Evolutionary conservation across 352 stramenopile genomes (phyloP).

Genomic region (Thalassiosira ordinaria): DNA sequence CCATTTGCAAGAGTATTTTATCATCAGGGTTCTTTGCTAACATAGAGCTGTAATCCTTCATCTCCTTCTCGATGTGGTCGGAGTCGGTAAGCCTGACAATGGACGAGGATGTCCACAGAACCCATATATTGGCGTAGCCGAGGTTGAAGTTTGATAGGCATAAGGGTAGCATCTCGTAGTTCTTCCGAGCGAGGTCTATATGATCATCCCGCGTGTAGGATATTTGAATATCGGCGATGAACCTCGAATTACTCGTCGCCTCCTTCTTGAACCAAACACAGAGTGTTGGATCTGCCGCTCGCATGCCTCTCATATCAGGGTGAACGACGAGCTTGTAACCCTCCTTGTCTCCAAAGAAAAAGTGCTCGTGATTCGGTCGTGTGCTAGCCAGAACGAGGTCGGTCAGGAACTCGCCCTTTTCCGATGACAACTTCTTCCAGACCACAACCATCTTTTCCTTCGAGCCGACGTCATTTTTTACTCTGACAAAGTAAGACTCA

Average conservation of each 20-base stretch:
- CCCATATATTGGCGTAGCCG: slow-evolving; percentile 55
- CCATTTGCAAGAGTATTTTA: slow-evolving; percentile 50
- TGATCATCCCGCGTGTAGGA: slow-evolving; percentile 54
- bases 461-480: slow-evolving; percentile 53
- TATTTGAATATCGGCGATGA: slow-evolving; percentile 44
- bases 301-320: slow-evolving; percentile 44
- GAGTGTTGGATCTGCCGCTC: slow-evolving; percentile 35
- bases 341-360: slow-evolving; percentile 46
- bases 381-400: slow-evolving; percentile 48
- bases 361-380: slow-evolving; percentile 51
- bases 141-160: slow-evolving; percentile 53
- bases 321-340: slow-evolving; percentile 35
- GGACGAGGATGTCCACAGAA: slow-evolving; percentile 40
- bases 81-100: slow-evolving; percentile 42
- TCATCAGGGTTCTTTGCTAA: slow-evolving; percentile 39
- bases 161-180: slow-evolving; percentile 47
- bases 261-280: slow-evolving; percentile 56
- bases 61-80: slow-evolving; percentile 50
- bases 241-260: slow-evolving; percentile 20
- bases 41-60: slow-evolving; percentile 52
- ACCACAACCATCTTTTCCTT: slow-evolving; percentile 50
- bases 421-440: slow-evolving; percentile 42
- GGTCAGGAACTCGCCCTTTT: slow-evolving; percentile 49
- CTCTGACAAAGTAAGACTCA: slow-evolving; percentile 45
- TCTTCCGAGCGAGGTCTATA: slow-evolving; percentile 40